phyloP scores from a whole-genome alignment of 352 stramenopile genomes.

The Phytophthora cactorum region DNA sequence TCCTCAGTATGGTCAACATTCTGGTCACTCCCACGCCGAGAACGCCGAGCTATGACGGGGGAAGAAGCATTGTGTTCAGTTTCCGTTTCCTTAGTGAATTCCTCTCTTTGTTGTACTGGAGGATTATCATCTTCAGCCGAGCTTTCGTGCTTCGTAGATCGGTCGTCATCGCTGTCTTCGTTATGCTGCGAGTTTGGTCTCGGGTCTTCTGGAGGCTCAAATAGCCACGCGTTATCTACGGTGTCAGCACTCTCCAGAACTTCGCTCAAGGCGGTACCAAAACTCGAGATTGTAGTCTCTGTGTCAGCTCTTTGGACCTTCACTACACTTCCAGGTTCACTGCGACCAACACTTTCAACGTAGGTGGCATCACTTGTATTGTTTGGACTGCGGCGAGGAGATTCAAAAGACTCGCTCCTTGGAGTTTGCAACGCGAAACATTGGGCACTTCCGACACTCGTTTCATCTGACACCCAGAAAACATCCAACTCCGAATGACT shows the following conservation, averaged over 20 bases:
- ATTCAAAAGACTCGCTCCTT: constrained; percentile 13
- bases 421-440: constrained; percentile 5
- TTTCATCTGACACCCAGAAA: constrained; percentile 27
- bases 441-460: constrained; percentile 7
- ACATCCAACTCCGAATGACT: constrained; percentile 27
- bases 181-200: constrained; percentile 6
- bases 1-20: neutral
- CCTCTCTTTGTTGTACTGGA: neutral
- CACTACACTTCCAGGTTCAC: constrained; percentile 17
- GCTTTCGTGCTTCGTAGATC: constrained; percentile 13
- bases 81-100: neutral
- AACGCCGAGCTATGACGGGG: constrained; percentile 24
- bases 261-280: constrained; percentile 31
- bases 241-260: constrained; percentile 27
- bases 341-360: constrained; percentile 19
- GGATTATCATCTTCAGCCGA: constrained; percentile 10
- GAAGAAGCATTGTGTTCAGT: constrained; percentile 9
- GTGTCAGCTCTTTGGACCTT: constrained; percentile 38
- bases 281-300: constrained; percentile 38
- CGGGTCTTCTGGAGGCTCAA: constrained; percentile 25
- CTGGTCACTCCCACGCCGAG: constrained; percentile 7
- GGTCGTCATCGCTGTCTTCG: constrained; percentile 24
- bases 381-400: constrained; percentile 25
- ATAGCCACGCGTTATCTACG: constrained; percentile 33
- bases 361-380: constrained; percentile 22